Evolutionary conservation across 306 rosid genomes (phyloP).

Genomic region (Gastrolobium bilobum): DNA sequence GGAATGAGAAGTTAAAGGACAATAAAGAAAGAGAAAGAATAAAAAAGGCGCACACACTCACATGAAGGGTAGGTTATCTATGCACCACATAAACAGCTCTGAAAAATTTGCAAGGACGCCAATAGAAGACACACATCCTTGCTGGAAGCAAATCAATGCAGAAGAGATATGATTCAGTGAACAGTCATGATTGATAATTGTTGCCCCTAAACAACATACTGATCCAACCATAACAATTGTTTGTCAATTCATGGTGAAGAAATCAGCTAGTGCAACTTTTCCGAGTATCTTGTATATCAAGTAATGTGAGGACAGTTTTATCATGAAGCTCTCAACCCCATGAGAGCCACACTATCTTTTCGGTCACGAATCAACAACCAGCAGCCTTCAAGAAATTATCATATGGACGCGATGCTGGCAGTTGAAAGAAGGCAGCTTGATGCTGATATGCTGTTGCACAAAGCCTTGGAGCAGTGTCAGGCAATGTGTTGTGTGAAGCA

Average conservation of each 20-base stretch:
- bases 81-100: slow-evolving; percentile 42
- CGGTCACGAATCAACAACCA: slow-evolving; percentile 66
- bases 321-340: slow-evolving; percentile 26
- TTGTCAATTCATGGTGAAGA: slow-evolving; percentile 37
- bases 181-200: slow-evolving; percentile 30
- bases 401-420: slow-evolving; percentile 80
- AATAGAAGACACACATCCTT: slow-evolving; percentile 46
- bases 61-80: slow-evolving; percentile 39
- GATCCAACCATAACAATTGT: slow-evolving; percentile 30
- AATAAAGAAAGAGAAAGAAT: slow-evolving; percentile 3
- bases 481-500: slow-evolving; percentile 49
- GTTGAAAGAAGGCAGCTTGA: slow-evolving; percentile 65
- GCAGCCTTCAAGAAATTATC: slow-evolving; percentile 87
- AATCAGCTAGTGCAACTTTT: slow-evolving; percentile 45
- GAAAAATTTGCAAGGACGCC: slow-evolving; percentile 49
- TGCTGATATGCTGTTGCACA: slow-evolving; percentile 75
- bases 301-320: slow-evolving; percentile 11
- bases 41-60: slow-evolving; percentile 27
- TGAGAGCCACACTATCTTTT: slow-evolving; percentile 21
- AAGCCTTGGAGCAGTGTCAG: slow-evolving; percentile 55
- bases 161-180: slow-evolving; percentile 26
- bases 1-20: slow-evolving; percentile 40
- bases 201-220: slow-evolving; percentile 22
- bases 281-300: slow-evolving; percentile 35
- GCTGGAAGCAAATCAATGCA: slow-evolving; percentile 47